Evolutionary conservation across 129 eudicot genomes (phyloP), one percentile per base, ranked within the genome.

Genomic region (Solidago caesia): DNA sequence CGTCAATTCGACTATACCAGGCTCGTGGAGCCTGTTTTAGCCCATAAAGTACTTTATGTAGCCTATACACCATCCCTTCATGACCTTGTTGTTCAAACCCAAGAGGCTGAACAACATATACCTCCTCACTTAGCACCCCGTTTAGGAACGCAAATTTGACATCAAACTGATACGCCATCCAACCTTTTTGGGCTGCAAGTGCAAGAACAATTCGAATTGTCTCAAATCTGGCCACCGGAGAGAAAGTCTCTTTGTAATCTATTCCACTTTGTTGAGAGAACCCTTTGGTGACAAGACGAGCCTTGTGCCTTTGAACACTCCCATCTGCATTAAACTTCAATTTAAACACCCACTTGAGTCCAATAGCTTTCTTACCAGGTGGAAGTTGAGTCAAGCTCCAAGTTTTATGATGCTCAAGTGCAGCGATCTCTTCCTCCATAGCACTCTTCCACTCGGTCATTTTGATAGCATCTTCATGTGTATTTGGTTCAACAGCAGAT

Each of bases 231-330:
- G 68, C 45, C n/a, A 58, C 64, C 29, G 39, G 64, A 15, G 64
- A 6, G 8, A 58, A 58, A 7, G 41, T 58, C 33, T 63, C 46
- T 4, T 63, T 16, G 46, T 63, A 63, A 10, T 63, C 70, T 4
- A 44, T 44, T 65, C 70, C 70, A 1, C n/a, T 52, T 42, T 65
- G 29, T 33, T 64, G 71, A 7, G 61, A 41, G 44, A 15, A 70
- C 4, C 83, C 79, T 14, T 26, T 45, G 1, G 44, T 75, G 2
- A 80, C 83, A 11, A 66, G 62, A 9, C 70, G 16, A 0, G 73
- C 78, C 25, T 64, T 72, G 25, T 72, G 25, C 21, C 5, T 64
- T 2, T 72, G 64, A 0, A 70, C 26, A 1, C 21, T 56, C 15
- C 77, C 56, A 43, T 73, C 77, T 58, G 68, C 43, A 7, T 7